phyloP scores from a whole-genome alignment of 2,329 filamentous ascomycete species.

The Aspergillus fructus region DNA sequence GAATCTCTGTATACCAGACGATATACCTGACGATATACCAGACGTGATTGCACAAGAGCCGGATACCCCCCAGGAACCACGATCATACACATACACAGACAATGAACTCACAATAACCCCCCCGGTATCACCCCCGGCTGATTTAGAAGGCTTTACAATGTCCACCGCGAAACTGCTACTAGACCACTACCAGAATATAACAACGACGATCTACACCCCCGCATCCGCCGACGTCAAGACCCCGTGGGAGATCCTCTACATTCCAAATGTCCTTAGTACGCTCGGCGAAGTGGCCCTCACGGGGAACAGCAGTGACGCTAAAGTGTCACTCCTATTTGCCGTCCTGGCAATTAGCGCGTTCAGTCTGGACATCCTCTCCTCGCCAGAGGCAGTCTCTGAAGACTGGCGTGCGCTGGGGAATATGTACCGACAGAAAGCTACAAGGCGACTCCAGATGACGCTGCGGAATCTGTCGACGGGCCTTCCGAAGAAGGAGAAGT shows the following conservation, averaged over 20 bases:
- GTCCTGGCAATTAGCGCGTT: slow-evolving; percentile 7
- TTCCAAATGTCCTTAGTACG: slow-evolving; percentile 5
- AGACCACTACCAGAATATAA: slow-evolving; percentile 8
- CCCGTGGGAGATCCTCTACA: slow-evolving; percentile 8
- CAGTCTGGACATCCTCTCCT: not conserved
- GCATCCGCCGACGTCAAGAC: slow-evolving; percentile 5
- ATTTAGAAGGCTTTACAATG: slow-evolving; percentile 3
- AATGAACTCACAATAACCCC: not conserved
- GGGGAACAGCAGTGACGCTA: slow-evolving; percentile 5
- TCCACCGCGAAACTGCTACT: slow-evolving; percentile 5
- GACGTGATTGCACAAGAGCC: too few species aligned
- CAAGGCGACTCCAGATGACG: not conserved
- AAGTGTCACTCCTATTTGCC: slow-evolving; percentile 6
- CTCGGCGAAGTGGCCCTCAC: slow-evolving; percentile 6
- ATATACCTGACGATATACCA: not conserved
- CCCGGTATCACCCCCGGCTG: not conserved
- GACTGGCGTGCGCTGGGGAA: slow-evolving; percentile 5
- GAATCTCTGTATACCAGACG: not conserved
- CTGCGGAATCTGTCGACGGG: not conserved
- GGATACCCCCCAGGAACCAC: too few species aligned
- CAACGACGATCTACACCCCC: not conserved
- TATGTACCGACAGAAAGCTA: slow-evolving; percentile 4
- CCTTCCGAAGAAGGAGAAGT: slow-evolving; percentile 5
- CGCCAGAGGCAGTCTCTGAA: not conserved
- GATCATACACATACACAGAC: too few species aligned